These are phyloP conservation scores for Podospora conica DNA, from an alignment of 495 filamentous ascomycete species.

Conservation along the genomic window DNA sequence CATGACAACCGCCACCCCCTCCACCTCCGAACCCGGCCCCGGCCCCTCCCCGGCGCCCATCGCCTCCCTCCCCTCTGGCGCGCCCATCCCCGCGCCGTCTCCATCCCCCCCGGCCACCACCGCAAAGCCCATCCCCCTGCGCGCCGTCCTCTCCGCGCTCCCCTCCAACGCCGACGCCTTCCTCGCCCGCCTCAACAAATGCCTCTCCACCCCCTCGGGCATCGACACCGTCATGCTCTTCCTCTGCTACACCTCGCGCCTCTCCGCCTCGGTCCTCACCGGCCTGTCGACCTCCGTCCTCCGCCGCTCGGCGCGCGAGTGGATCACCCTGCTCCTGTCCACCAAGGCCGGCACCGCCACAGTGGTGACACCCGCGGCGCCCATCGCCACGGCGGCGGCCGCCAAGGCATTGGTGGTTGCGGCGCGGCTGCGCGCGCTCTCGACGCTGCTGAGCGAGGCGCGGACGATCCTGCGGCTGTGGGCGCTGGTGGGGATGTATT, in stretches of 20 bases:
- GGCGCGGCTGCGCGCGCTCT: constrained; percentile 43
- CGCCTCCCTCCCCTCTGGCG: constrained; percentile 36
- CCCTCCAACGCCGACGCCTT: constrained; percentile 42
- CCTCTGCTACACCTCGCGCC: constrained; percentile 58
- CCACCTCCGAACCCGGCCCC: constrained; percentile 2
- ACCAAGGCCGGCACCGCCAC: constrained; percentile 17
- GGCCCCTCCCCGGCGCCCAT: constrained; percentile 19
- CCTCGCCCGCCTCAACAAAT: constrained; percentile 47
- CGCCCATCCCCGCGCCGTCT: constrained; percentile 32
- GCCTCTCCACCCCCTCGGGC: constrained; percentile 52
- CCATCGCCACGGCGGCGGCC: constrained; percentile 35
- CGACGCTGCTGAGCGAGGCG: constrained; percentile 52
- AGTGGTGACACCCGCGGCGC: constrained; percentile 14
- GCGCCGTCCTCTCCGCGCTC: constrained; percentile 30
- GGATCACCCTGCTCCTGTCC: constrained; percentile 38
- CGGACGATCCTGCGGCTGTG: constrained; percentile 72
- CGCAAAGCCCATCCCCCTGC: constrained; percentile 24
- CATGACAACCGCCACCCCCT: neutral
- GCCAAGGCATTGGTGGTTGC: constrained; percentile 38
- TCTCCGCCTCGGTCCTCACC: constrained; percentile 39
- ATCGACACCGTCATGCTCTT: constrained; percentile 58
- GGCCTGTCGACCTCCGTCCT: constrained; percentile 31
- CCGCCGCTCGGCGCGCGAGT: constrained; percentile 31
- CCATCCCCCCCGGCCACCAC: constrained; percentile 39
- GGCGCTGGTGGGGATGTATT: constrained; percentile 71